Evolutionary conservation across 139 green algal genomes (phyloP).

Genomic region (Yamagishiella unicocca): DNA sequence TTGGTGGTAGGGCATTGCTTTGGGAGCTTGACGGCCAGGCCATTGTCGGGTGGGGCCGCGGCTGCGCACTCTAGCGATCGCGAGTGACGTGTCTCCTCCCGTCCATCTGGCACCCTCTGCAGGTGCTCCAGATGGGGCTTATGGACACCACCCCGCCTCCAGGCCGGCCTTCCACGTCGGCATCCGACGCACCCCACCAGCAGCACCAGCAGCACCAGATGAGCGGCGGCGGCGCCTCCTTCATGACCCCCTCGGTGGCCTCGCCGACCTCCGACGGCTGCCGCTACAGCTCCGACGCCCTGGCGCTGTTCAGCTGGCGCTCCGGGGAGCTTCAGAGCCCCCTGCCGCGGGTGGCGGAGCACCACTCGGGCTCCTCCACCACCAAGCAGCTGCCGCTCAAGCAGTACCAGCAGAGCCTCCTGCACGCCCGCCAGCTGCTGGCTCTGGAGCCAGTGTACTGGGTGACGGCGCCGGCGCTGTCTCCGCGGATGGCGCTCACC

Average conservation of each 20-base stretch:
- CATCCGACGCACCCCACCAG: background rate
- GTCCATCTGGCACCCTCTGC: background rate
- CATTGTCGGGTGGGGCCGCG: too few species aligned
- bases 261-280: background rate
- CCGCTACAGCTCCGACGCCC: background rate
- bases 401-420: background rate
- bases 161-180: background rate
- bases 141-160: background rate
- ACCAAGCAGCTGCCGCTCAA: background rate
- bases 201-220: background rate
- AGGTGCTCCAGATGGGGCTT: background rate
- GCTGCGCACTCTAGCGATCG: too few species aligned
- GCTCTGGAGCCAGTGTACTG: constrained; percentile 14
- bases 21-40: too few species aligned
- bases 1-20: too few species aligned
- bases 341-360: background rate
- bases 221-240: background rate
- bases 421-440: background rate
- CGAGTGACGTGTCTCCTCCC: too few species aligned
- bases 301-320: background rate
- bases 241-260: background rate
- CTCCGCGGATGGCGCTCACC: constrained; percentile 11
- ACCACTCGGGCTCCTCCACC: background rate
- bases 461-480: background rate
- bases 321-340: background rate